Conservation (phyloP, 2,329 filamentous ascomycete species). For the Aspergillus sp. region DNA sequence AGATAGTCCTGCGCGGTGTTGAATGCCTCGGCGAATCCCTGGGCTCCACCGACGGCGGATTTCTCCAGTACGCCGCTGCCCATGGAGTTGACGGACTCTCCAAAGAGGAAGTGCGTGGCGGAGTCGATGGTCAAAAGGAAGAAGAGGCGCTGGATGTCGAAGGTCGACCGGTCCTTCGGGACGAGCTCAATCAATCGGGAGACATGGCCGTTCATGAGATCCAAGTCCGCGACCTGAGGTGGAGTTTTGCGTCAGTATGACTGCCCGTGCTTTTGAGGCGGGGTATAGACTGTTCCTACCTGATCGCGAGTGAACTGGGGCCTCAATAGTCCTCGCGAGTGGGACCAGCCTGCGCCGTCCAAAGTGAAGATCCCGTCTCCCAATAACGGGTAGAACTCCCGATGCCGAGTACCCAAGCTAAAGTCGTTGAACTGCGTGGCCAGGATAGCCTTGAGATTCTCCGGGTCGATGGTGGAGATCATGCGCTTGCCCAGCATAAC, state of each 20-base stretch:
- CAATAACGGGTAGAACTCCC: conserved; percentile 52
- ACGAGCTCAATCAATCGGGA: conserved; percentile 65
- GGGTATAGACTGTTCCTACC: conserved; percentile 38
- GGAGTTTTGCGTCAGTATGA: not conserved
- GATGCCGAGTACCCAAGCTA: conserved; percentile 73
- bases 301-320: conserved; percentile 86
- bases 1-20: conserved; percentile 33
- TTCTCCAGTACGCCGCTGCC: conserved; percentile 46
- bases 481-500: conserved; percentile 17
- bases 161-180: conserved; percentile 45
- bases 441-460: conserved; percentile 80
- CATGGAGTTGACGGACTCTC: conserved; percentile 65
- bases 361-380: conserved; percentile 60
- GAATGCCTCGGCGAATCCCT: conserved; percentile 38
- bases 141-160: conserved; percentile 75
- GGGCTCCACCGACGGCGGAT: conserved; percentile 29
- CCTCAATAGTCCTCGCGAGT: conserved; percentile 72
- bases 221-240: conserved; percentile 56
- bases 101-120: conserved; percentile 82
- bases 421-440: conserved; percentile 81
- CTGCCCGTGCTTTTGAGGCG: not conserved
- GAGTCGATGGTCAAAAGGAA: conserved; percentile 81
- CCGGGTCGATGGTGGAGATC: conserved; percentile 35
- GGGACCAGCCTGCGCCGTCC: conserved; percentile 75
- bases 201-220: conserved; percentile 76